A percentile compares a stretch with the other conserved stretches of the same genome.
Evolutionary conservation across 352 stramenopile species (phyloP).

Genomic region (Stramenopiles sp.): DNA sequence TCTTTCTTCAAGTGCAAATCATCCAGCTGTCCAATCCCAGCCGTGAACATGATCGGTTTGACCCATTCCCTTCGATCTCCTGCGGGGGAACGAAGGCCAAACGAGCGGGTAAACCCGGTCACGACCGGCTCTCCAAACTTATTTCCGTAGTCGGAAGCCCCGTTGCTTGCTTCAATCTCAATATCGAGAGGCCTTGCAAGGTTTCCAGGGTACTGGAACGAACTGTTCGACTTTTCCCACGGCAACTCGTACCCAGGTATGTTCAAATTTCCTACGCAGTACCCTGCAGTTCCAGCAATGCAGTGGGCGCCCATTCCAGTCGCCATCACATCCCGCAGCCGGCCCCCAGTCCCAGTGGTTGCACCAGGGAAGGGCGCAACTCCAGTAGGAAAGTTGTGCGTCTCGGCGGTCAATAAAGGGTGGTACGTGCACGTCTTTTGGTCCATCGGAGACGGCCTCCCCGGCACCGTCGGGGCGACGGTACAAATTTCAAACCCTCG

Average conservation of each 20-base stretch:
- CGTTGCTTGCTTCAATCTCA: constrained; percentile 86
- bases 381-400: constrained; percentile 96
- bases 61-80: constrained; percentile 95
- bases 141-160: constrained; percentile 98
- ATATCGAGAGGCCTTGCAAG: constrained; percentile 75
- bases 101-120: constrained; percentile 85
- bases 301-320: constrained; percentile 85
- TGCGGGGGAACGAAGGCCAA: constrained; percentile 73
- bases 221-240: constrained; percentile 57
- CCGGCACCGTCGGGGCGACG: constrained; percentile 40
- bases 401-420: constrained; percentile 91
- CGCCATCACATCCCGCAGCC: constrained; percentile 93
- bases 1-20: constrained; percentile 75
- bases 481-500: constrained; percentile 65
- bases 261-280: constrained; percentile 82
- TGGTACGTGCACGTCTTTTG: constrained; percentile 61
- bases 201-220: constrained; percentile 65
- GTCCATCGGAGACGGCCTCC: constrained; percentile 40
- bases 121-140: constrained; percentile 99
- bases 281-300: constrained; percentile 65
- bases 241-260: constrained; percentile 84
- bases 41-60: constrained; percentile 99
- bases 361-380: constrained; percentile 81
- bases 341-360: constrained; percentile 88
- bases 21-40: constrained; percentile 86